Conservation (phyloP, 169 alveolate species). For the Haemoproteus tartakovskyi region DNA sequence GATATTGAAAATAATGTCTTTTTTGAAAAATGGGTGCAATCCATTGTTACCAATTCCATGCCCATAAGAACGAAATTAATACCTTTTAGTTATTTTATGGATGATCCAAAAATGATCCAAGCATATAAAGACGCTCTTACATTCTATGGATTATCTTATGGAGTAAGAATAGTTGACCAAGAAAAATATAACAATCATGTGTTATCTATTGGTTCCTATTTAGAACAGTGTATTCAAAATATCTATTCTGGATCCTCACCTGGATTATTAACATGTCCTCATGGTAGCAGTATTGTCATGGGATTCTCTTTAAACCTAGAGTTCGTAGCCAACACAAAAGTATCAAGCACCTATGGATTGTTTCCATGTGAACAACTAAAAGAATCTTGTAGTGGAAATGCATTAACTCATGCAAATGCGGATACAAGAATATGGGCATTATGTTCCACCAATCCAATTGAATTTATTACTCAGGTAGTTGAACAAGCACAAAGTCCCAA, state of each 20-base stretch:
- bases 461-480: conserved; percentile 75
- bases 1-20: conserved; percentile 69
- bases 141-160: conserved; percentile 60
- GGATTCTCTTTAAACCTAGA: conserved; percentile 76
- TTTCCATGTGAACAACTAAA: conserved; percentile 74
- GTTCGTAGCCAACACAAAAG: conserved; percentile 37
- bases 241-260: conserved; percentile 78
- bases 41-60: conserved; percentile 75
- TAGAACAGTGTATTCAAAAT: conserved; percentile 64
- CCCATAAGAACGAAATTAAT: conserved; percentile 76
- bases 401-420: conserved; percentile 37
- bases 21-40: conserved; percentile 72
- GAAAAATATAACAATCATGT: conserved; percentile 32
- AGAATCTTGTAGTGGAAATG: conserved; percentile 79
- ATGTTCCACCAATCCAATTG: conserved; percentile 75
- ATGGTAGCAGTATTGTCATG: conserved; percentile 72
- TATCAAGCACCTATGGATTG: conserved; percentile 31
- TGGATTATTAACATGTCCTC: conserved; percentile 82
- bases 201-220: conserved; percentile 57
- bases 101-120: conserved; percentile 55
- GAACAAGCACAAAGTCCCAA: conserved; percentile 64
- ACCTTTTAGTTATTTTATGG: conserved; percentile 67
- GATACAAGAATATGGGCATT: conserved; percentile 77
- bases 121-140: conserved; percentile 64
- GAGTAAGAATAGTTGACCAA: conserved; percentile 30